Evolutionary conservation across 768 basidiomycete species (phyloP).

Genomic region (Suillus americanus): DNA sequence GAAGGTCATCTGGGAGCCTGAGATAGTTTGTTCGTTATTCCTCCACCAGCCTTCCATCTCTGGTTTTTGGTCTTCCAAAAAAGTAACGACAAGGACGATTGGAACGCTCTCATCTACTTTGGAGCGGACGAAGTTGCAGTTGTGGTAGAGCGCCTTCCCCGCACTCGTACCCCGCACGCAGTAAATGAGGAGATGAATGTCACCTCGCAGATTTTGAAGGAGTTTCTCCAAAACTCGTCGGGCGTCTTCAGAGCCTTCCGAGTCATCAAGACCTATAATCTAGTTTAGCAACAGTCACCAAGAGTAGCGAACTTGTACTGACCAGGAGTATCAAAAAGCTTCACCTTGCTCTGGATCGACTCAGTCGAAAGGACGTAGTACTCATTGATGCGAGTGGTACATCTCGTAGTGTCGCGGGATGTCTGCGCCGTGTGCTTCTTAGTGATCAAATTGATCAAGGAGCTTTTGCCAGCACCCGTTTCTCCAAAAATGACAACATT

Average conservation of each 20-base stretch:
- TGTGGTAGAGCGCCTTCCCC: constrained; percentile 23
- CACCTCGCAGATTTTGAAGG: constrained; percentile 31
- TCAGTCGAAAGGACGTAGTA: not conserved
- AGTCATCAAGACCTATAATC: constrained; percentile 29
- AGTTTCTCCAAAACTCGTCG: constrained; percentile 29
- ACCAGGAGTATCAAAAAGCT: constrained; percentile 30
- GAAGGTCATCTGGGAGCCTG: constrained; percentile 34
- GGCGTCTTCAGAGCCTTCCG: constrained; percentile 27
- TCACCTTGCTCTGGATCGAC: constrained; percentile 7
- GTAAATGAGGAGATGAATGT: constrained; percentile 32
- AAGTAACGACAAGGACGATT: constrained; percentile 32
- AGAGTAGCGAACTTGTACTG: not conserved
- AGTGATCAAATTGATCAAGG: constrained; percentile 29
- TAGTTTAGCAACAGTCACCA: not conserved
- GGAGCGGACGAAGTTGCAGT: constrained; percentile 31
- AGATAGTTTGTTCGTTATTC: constrained; percentile 32
- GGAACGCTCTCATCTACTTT: constrained; percentile 28
- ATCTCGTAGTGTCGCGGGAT: constrained; percentile 17
- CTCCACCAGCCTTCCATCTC: constrained; percentile 41
- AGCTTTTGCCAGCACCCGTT: constrained; percentile 32
- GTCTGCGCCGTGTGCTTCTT: constrained; percentile 28
- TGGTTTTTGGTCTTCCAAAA: constrained; percentile 32
- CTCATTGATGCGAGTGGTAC: constrained; percentile 8
- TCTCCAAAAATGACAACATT: constrained; percentile 33
- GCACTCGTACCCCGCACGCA: constrained; percentile 32